Percentiles rank a stretch among this genome's conserved stretches.
These are phyloP conservation scores for Hydnomerulius pinastri DNA, from an alignment of 768 basidiomycete genomes.

Conservation along the genomic window DNA sequence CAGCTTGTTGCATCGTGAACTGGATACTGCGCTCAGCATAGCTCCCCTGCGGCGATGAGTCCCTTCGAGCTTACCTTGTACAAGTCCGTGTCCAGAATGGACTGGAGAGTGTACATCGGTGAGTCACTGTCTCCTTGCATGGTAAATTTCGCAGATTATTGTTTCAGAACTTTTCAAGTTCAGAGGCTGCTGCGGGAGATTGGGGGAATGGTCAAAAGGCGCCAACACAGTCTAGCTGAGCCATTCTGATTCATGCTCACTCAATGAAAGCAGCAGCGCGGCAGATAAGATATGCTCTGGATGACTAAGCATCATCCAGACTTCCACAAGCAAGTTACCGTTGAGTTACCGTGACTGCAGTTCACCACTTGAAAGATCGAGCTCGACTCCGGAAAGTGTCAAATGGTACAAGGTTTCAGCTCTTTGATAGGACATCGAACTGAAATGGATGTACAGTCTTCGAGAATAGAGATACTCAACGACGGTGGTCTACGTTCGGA, in stretches of 20 bases:
- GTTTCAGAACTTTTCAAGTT: background rate
- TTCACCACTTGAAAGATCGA: too few species aligned
- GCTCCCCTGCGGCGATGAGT: conserved; percentile 2
- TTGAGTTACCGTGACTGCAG: too few species aligned
- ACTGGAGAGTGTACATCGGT: conserved; percentile 32
- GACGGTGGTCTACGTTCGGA: conserved; percentile 90
- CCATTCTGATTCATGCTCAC: too few species aligned
- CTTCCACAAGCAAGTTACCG: too few species aligned
- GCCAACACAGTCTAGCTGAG: too few species aligned
- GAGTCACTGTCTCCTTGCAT: conserved; percentile 15
- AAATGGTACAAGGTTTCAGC: background rate
- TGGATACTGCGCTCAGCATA: conserved; percentile 28
- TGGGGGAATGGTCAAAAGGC: too few species aligned
- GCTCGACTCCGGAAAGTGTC: too few species aligned
- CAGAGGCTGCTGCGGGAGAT: too few species aligned
- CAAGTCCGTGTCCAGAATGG: conserved; percentile 89
- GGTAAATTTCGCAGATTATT: background rate
- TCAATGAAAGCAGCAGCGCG: too few species aligned
- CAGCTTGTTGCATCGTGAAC: conserved; percentile 96
- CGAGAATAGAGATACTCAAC: conserved; percentile 74
- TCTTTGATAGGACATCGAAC: background rate
- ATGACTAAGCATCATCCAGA: too few species aligned
- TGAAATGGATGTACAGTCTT: conserved; percentile 37
- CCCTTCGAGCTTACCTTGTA: conserved; percentile 72
- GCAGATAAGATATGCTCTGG: too few species aligned